Evolutionary conservation across 805 yeast species (phyloP).

Genomic region (Lachancea sp.): DNA sequence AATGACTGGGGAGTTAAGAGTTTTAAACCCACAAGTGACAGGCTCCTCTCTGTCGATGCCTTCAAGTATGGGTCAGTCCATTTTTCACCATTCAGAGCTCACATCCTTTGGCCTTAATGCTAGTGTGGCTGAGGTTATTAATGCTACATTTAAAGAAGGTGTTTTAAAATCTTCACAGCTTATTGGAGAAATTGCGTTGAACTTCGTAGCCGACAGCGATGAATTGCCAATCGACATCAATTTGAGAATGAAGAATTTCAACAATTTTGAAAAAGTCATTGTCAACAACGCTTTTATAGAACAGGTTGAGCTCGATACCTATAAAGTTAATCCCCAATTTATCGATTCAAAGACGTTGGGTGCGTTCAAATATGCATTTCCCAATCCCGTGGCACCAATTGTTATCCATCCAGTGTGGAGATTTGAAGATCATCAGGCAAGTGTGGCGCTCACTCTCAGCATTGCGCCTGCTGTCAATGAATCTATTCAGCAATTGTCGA

Average conservation of each 20-base stretch:
- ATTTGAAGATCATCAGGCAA: conserved; percentile 75
- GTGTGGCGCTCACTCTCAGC: conserved; percentile 65
- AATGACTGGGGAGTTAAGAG: conserved; percentile 29
- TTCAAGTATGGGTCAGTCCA: conserved; percentile 21
- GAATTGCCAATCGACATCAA: conserved; percentile 40
- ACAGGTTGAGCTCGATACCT: conserved; percentile 39
- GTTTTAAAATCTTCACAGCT: conserved; percentile 50
- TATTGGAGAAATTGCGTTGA: conserved; percentile 83
- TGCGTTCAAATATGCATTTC: conserved; percentile 68
- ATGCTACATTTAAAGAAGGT: conserved; percentile 70
- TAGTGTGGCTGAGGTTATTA: conserved; percentile 79
- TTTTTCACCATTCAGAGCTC: conserved; percentile 46
- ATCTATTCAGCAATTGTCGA: conserved; percentile 27
- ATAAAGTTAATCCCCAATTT: conserved; percentile 42
- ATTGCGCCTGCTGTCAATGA: conserved; percentile 34
- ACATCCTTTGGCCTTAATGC: conserved; percentile 64
- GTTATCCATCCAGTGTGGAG: conserved; percentile 82
- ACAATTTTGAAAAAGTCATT: conserved; percentile 40
- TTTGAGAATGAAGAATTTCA: conserved; percentile 38
- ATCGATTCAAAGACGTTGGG: conserved; percentile 65
- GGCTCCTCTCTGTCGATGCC: conserved; percentile 35
- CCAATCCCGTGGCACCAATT: conserved; percentile 55
- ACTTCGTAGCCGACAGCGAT: conserved; percentile 42
- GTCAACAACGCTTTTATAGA: conserved; percentile 51
- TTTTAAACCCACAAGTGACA: conserved; percentile 39